A percentile compares a stretch with the other conserved stretches of the same genome.
Evolutionary conservation across 208 protist genomes (phyloP).

Genomic region (Perkinsela sp.): DNA sequence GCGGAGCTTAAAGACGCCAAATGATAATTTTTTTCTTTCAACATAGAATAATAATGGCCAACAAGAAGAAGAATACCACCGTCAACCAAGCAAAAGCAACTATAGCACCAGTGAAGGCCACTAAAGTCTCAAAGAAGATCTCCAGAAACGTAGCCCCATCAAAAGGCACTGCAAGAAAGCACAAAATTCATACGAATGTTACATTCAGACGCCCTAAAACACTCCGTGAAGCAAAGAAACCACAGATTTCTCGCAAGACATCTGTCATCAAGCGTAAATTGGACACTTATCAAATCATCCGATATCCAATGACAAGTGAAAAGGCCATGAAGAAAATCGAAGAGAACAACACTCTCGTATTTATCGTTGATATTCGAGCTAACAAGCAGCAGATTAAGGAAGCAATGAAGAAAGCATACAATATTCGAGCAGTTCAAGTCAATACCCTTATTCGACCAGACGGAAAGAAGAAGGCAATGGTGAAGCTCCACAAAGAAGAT

Average conservation of each 20-base stretch:
- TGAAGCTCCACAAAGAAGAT: constrained; percentile 67
- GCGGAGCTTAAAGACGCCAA: too few relatives aligned
- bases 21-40: too few relatives aligned
- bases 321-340: constrained; percentile 98
- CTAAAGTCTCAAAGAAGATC: constrained; percentile 1
- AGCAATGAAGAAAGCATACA: constrained; percentile 88
- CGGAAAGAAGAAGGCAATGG: constrained; percentile 95
- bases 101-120: neutral
- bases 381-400: constrained; percentile 95
- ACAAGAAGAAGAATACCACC: neutral
- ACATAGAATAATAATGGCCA: too few relatives aligned
- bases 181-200: constrained; percentile 77
- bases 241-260: constrained; percentile 67
- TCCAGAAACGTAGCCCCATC: neutral
- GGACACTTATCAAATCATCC: constrained; percentile 68
- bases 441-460: constrained; percentile 95
- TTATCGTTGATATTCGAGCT: constrained; percentile 84
- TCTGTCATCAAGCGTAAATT: constrained; percentile 39
- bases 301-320: constrained; percentile 91
- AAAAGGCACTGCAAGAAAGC: constrained; percentile 13
- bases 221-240: constrained; percentile 42
- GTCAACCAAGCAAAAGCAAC: neutral
- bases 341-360: constrained; percentile 98
- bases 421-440: constrained; percentile 81
- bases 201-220: constrained; percentile 87